phyloP scores from a whole-genome alignment of 139 green algal genomes.

The Closterium sp. region DNA sequence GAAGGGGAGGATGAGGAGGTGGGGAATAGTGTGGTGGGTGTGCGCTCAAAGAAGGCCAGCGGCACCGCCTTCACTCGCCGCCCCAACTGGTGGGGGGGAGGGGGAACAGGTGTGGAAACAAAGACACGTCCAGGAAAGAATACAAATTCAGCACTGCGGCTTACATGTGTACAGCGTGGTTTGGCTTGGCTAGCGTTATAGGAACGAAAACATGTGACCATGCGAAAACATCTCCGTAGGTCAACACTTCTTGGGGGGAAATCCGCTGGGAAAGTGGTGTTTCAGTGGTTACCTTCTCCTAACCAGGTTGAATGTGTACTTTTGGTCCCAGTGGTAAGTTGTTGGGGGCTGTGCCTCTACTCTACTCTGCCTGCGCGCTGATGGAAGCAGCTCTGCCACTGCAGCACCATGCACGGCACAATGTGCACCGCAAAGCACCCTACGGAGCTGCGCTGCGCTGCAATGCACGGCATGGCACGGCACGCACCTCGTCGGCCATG shows the following conservation, averaged over 20 bases:
- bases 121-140: too few relatives aligned
- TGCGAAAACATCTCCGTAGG: background rate
- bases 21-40: conserved; percentile 22
- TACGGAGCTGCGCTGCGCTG: too few relatives aligned
- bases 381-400: background rate
- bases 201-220: background rate
- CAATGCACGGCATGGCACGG: background rate
- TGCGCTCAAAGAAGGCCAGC: conserved; percentile 50
- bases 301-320: too few relatives aligned
- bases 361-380: background rate
- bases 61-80: conserved; percentile 65
- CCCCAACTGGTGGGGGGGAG: conserved; percentile 16
- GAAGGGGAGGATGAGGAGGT: background rate
- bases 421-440: background rate
- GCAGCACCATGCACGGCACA: background rate
- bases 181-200: too few relatives aligned
- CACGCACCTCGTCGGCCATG: conserved; percentile 63
- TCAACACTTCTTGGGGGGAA: too few relatives aligned
- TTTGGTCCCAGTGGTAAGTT: background rate
- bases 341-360: background rate
- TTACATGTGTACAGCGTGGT: too few relatives aligned
- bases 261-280: too few relatives aligned
- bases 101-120: background rate
- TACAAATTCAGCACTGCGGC: too few relatives aligned
- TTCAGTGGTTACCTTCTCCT: too few relatives aligned